phyloP scores from a whole-genome alignment of 139 green algal species.

The Chlorella sorokiniana region DNA sequence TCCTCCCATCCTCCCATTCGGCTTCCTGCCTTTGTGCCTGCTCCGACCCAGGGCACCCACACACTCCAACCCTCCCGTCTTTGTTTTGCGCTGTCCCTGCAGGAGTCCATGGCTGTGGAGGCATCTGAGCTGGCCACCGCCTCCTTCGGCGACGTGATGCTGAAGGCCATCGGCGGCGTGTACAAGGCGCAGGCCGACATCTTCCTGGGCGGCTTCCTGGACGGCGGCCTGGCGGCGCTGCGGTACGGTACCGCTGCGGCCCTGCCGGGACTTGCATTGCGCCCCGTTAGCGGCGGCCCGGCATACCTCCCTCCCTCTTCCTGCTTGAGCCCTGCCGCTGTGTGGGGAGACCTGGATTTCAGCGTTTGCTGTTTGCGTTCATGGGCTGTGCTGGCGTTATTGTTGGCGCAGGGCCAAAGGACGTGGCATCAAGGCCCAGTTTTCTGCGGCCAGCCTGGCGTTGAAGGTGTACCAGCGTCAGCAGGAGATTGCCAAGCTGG shows the following conservation, averaged over 20 bases:
- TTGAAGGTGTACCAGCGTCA: conserved; percentile 74
- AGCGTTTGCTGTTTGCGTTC: neutral
- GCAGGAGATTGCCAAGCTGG: conserved; percentile 64
- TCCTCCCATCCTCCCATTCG: too few species aligned
- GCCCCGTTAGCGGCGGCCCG: too few species aligned
- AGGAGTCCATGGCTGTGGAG: conserved; percentile 67
- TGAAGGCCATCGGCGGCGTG: conserved; percentile 80
- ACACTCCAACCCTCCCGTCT: neutral
- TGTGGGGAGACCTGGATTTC: neutral
- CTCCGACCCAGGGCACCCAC: neutral
- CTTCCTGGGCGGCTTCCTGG: conserved; percentile 65
- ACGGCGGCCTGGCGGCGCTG: conserved; percentile 56
- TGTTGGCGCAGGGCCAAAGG: conserved; percentile 42
- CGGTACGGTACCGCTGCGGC: neutral
- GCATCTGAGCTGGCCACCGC: conserved; percentile 63
- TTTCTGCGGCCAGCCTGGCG: conserved; percentile 65
- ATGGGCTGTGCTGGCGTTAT: neutral
- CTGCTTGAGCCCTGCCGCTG: neutral
- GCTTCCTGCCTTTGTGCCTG: too few species aligned
- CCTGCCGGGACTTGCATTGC: neutral
- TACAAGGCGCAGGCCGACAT: conserved; percentile 85
- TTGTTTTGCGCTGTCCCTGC: neutral
- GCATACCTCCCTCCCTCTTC: too few species aligned
- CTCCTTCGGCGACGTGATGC: conserved; percentile 85
- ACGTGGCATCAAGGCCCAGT: conserved; percentile 64